Evolutionary conservation across 2,329 filamentous ascomycete species (phyloP), one percentile per base, ranked within the genome.

Genomic region (Tricladium varicosporioides): DNA sequence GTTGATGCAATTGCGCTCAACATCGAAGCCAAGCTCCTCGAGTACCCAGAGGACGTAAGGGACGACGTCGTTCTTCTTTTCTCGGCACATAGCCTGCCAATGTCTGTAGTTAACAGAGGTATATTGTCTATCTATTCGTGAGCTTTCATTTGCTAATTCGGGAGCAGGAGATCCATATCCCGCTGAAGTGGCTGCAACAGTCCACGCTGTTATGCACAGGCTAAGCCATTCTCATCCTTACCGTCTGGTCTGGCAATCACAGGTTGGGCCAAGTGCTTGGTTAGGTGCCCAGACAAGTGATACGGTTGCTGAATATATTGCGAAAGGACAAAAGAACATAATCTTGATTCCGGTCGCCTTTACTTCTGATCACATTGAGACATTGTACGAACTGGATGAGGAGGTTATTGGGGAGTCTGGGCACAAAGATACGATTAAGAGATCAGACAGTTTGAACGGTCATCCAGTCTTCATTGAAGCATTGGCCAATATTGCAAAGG

Each of bases 301-400:
- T 63, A 93, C 92, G 0, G 94, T 99, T 10, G 86, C 92, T 70
- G 82, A 91, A 59, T 95, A 97, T 70, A 86, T 97, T 63, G 85
- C 89, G 70, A 92, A 94, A 74, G 94, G 93, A 0, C 90, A 97
- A 69, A 96, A 87, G 54, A 92, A 99, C 70, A 80, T 99, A 54
- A 80, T 97, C 1, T 80, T 99, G 5, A 91, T 99, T 55, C 94
- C 94, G 0, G 95, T 99, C 63, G 94, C 94, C 5, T 99, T 99
- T 72, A 99, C 94, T 0, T 96, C 91, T n/a, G 94, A 99, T 69
- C 94, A 99, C 71, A 99, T 99, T 65, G 94, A 99, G 76, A 99
- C 94, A 0, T 79, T 99, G 0, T 97, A 88, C 71, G 94, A 99
- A 73, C 78, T 99, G 52, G 94, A 99, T 72, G 81, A 91, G 67